Evolutionary conservation across 805 yeast genomes (phyloP).

Genomic region (Tetrapisispora fleetii): DNA sequence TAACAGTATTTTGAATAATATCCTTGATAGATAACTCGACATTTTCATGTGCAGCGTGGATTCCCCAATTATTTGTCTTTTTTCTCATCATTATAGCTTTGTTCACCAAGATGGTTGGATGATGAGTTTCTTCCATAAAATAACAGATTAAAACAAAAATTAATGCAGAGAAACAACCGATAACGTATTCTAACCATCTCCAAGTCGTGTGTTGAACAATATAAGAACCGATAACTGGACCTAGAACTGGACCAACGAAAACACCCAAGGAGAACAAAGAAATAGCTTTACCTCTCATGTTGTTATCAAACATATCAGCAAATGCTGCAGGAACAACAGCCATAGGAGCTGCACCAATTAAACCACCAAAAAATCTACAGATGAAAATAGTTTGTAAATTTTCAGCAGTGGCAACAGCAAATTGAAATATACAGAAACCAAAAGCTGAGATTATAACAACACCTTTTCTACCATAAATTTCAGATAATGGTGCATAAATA

Average conservation of each 20-base stretch:
- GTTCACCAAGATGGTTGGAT: conserved; percentile 50
- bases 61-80: conserved; percentile 73
- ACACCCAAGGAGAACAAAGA: conserved; percentile 62
- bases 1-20: conserved; percentile 49
- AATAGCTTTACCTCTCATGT: conserved; percentile 66
- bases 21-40: conserved; percentile 47
- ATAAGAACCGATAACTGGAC: conserved; percentile 71
- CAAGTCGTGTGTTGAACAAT: conserved; percentile 56
- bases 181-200: conserved; percentile 72
- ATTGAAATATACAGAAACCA: conserved; percentile 49
- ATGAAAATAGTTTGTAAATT: conserved; percentile 69
- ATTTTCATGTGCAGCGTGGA: conserved; percentile 68
- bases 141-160: conserved; percentile 30
- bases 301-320: conserved; percentile 67
- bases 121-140: conserved; percentile 56
- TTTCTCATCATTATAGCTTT: conserved; percentile 57
- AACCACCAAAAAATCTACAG: conserved; percentile 72
- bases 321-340: conserved; percentile 82
- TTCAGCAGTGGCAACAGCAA: conserved; percentile 70
- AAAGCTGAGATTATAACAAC: conserved; percentile 49
- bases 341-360: conserved; percentile 75
- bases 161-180: conserved; percentile 47
- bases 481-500: conserved; percentile 84
- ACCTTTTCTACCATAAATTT: conserved; percentile 58
- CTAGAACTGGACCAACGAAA: conserved; percentile 70